phyloP scores from a whole-genome alignment of 805 yeast genomes.

The Ogataea neopini region DNA sequence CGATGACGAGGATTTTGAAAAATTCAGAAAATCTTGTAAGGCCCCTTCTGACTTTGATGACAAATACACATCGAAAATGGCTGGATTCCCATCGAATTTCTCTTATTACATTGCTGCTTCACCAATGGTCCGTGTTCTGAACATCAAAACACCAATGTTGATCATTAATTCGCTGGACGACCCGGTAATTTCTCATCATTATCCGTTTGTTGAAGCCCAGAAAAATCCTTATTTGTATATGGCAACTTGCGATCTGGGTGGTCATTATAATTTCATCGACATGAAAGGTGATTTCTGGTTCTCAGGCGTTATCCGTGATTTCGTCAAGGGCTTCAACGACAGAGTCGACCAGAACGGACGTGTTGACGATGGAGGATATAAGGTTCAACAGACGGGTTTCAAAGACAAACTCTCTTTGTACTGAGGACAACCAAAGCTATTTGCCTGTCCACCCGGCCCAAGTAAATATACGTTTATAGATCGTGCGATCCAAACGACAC shows the following conservation, averaged over 20 bases:
- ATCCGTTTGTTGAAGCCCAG: slow-evolving; percentile 51
- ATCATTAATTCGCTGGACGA: slow-evolving; percentile 67
- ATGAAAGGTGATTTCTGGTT: slow-evolving; percentile 50
- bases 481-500: too few species aligned
- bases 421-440: background rate
- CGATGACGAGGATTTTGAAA: slow-evolving; percentile 29
- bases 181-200: slow-evolving; percentile 57
- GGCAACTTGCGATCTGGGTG: slow-evolving; percentile 65
- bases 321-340: slow-evolving; percentile 39
- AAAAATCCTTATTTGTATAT: slow-evolving; percentile 60
- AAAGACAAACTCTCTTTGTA: slow-evolving; percentile 19
- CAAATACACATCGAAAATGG: slow-evolving; percentile 56
- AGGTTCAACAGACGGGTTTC: slow-evolving; percentile 21
- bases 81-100: slow-evolving; percentile 61
- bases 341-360: slow-evolving; percentile 15
- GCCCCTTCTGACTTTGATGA: slow-evolving; percentile 60
- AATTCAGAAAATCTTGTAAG: slow-evolving; percentile 38
- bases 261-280: slow-evolving; percentile 61
- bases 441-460: too few species aligned
- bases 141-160: slow-evolving; percentile 61
- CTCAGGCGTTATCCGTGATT: slow-evolving; percentile 41
- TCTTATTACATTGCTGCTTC: slow-evolving; percentile 69
- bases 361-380: slow-evolving; percentile 23
- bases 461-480: too few species aligned
- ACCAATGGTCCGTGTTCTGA: slow-evolving; percentile 55